Evolutionary conservation across 2,329 filamentous ascomycete genomes (phyloP), one percentile per base, ranked within the genome.

Genomic region (Nemania sp.): DNA sequence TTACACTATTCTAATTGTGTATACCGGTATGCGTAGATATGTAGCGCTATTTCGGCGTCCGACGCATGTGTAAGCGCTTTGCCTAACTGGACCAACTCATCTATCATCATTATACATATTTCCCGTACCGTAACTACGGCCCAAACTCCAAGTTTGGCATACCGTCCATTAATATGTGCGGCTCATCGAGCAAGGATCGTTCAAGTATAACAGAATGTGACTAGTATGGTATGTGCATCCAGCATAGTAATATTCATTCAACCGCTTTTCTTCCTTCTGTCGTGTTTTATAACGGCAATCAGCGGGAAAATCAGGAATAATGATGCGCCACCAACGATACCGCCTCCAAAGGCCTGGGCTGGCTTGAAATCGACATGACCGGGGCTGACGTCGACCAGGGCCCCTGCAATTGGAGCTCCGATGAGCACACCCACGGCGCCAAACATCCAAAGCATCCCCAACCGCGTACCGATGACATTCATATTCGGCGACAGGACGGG

Each of bases 391-490:
- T 40, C 17, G 28, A 41, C 41, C 34, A 52, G 42, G 34, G 41
- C 41, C 14, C 39, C 48, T 6, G 45, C 45, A 7, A 48, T 40
- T 11, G 45, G 45, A 5, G 45, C 34, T 12, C 45, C 48, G 23
- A 50, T 44, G 31, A 50, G 48, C 11, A 44, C 48, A 3, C 48
- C 48, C 15, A 44, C 30, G 8, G 30, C 39, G 4, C 39, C 48
- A 37, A 50, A 50, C 39, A 50, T 17, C 48, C 48, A 50, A 31
- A 55, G 46, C 62, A 65, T 64, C 6, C 63, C 63, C 5, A 65
- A 54, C 56, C 63, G 64, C 1, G 61, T 64, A 11, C 64, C 64
- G 52, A 66, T 63, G 30, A 61, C 61, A 7, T 30, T 40, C 22
- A 61, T 49, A 14, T 61, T 56, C 7, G 41, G 33, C 8, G 64